Conservation (phyloP, 73 alveolate species). For the Stentor coeruleus region DNA sequence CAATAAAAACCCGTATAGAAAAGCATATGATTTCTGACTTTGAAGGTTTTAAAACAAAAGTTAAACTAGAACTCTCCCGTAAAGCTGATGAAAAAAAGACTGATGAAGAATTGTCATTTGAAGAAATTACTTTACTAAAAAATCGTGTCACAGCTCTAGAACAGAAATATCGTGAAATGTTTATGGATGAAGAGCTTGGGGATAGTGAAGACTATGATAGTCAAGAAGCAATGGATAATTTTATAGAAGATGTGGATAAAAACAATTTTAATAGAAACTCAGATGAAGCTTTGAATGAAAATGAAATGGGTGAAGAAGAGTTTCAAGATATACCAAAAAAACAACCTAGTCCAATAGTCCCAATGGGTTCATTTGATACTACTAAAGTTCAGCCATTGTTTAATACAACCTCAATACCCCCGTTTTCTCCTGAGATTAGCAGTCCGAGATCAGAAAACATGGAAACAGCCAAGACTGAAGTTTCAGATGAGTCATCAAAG, state of each 20-base stretch:
- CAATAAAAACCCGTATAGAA: not conserved
- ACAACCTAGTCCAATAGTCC: too few relatives aligned
- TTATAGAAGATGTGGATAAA: conserved; percentile 5
- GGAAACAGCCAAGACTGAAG: not conserved
- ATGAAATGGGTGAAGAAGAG: not conserved
- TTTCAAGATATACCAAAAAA: not conserved
- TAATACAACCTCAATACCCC: not conserved
- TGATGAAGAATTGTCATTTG: not conserved
- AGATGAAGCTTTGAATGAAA: not conserved
- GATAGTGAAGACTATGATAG: conserved; percentile 16
- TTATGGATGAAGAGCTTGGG: not conserved
- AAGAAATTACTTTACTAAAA: not conserved
- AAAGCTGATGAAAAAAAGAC: not conserved
- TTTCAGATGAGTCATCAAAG: not conserved
- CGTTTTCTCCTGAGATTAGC: not conserved
- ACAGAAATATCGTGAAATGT: conserved; percentile 14
- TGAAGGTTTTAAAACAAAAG: conserved; percentile 8
- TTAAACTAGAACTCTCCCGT: conserved; percentile 2
- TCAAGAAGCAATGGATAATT: not conserved
- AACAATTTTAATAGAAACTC: not conserved
- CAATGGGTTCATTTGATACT: not conserved
- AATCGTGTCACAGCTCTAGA: not conserved
- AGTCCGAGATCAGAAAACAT: not conserved
- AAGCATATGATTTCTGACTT: conserved; percentile 11
- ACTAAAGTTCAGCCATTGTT: not conserved